Percentiles rank a stretch among this genome's conserved stretches.
Conservation (phyloP, 2,329 filamentous ascomycete genomes). For the Berkeleyomyces rouxiae region DNA sequence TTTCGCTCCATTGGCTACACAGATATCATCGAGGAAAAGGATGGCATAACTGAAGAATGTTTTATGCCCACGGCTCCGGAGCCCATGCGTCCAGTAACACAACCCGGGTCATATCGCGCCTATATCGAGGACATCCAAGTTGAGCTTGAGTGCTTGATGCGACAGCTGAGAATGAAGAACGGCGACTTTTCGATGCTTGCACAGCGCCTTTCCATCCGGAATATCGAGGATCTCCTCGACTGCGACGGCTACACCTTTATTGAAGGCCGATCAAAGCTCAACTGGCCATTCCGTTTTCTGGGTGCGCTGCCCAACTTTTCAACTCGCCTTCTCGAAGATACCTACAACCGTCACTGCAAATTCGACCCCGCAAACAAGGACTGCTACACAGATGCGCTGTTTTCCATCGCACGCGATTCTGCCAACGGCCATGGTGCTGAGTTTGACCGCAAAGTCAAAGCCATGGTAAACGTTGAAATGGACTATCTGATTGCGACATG, state of each 20-base stretch:
- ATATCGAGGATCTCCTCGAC: conserved; percentile 19
- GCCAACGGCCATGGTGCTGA: conserved; percentile 9
- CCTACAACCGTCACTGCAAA: conserved; percentile 10
- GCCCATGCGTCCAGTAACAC: conserved; percentile 18
- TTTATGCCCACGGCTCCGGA: conserved; percentile 23
- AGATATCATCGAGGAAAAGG: conserved; percentile 24
- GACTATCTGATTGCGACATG: conserved; percentile 15
- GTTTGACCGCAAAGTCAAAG: conserved; percentile 13
- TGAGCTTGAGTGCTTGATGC: conserved; percentile 30
- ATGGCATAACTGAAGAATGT: conserved; percentile 25
- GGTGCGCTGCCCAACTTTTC: conserved; percentile 23
- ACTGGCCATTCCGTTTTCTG: conserved; percentile 17
- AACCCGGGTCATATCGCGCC: conserved; percentile 27
- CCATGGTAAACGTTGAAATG: conserved; percentile 10
- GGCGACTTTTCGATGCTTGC: conserved; percentile 20
- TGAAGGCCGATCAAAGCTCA: conserved; percentile 8
- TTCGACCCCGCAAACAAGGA: conserved; percentile 11
- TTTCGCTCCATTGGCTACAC: conserved; percentile 34
- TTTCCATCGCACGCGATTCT: conserved; percentile 11
- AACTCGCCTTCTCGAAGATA: conserved; percentile 13
- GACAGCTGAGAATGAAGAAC: conserved; percentile 17
- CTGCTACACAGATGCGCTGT: conserved; percentile 15
- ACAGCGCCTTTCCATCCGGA: conserved; percentile 16
- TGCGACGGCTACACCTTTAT: conserved; percentile 20
- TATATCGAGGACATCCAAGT: conserved; percentile 33